Conservation (phyloP, 2,329 filamentous ascomycete genomes). For the Monosporascus cannonballus region DNA sequence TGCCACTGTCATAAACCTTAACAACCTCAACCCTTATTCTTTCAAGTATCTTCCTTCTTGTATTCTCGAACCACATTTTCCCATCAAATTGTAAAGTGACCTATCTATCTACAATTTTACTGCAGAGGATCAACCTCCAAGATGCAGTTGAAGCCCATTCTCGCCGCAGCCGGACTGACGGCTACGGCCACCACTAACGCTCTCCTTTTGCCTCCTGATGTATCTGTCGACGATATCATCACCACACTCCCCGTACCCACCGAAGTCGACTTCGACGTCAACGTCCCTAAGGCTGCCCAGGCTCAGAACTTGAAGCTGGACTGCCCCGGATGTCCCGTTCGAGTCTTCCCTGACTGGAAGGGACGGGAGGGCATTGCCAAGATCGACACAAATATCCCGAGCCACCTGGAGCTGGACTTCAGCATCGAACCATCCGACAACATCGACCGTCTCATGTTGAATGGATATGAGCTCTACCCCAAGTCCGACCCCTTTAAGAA, state of each 20-base stretch:
- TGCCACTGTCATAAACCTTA: too few species aligned
- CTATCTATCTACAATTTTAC: too few species aligned
- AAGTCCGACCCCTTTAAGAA: conserved; percentile 39
- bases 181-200: conserved; percentile 26
- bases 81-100: too few species aligned
- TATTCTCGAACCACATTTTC: too few species aligned
- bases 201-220: conserved; percentile 24
- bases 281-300: conserved; percentile 11
- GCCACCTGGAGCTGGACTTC: conserved; percentile 48
- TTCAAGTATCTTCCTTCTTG: too few species aligned
- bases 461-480: conserved; percentile 56
- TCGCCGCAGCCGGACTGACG: conserved; percentile 28
- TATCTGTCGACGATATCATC: conserved; percentile 17
- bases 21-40: too few species aligned
- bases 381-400: conserved; percentile 27
- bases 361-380: conserved; percentile 2
- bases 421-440: conserved; percentile 39
- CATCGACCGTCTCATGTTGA: conserved; percentile 46
- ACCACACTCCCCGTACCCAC: conserved; percentile 23
- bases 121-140: conserved; percentile 3
- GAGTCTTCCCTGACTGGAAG: conserved; percentile 8
- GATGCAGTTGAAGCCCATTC: conserved; percentile 28
- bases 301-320: conserved; percentile 19
- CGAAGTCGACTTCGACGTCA: conserved; percentile 9
- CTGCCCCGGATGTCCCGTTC: conserved; percentile 25